Percentiles rank a stretch among this genome's conserved stretches.
phyloP scores from a whole-genome alignment of 352 stramenopile genomes.

The Globisporangium paddicum region DNA sequence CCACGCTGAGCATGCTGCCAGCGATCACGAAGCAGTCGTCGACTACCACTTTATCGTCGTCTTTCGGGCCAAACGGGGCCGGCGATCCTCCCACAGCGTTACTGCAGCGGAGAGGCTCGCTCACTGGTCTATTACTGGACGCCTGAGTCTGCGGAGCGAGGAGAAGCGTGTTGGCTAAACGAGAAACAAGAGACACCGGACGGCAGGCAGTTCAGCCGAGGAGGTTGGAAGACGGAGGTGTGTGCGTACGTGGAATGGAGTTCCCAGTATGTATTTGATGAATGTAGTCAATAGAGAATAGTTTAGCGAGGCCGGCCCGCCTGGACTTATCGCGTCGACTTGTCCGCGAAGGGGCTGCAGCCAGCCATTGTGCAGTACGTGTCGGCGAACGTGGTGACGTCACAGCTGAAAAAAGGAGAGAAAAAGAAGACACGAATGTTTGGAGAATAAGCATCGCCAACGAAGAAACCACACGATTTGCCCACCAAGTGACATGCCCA shows the following conservation, averaged over 20 bases:
- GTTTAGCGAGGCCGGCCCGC: not conserved
- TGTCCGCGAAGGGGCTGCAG: slow-evolving; percentile 83
- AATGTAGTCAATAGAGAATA: slow-evolving; percentile 18
- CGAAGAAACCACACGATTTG: not conserved
- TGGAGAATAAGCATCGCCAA: not conserved
- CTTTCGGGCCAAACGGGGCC: slow-evolving; percentile 11
- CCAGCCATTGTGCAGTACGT: slow-evolving; percentile 83
- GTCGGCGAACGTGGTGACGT: slow-evolving; percentile 82
- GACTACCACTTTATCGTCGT: slow-evolving; percentile 28
- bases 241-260: slow-evolving; percentile 1
- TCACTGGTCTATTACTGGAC: slow-evolving; percentile 20
- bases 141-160: slow-evolving; percentile 5
- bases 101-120: slow-evolving; percentile 45
- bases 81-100: slow-evolving; percentile 19
- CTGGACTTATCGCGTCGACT: slow-evolving; percentile 58
- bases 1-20: slow-evolving; percentile 74
- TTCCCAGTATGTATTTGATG: slow-evolving; percentile 17
- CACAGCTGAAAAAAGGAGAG: slow-evolving; percentile 37
- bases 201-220: not conserved
- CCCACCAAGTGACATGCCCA: not conserved
- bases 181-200: not conserved
- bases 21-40: slow-evolving; percentile 50
- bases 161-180: slow-evolving; percentile 4
- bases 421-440: not conserved
- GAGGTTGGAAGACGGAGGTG: not conserved